These are phyloP conservation scores for Microascus cirrosus DNA, from an alignment of 2,329 filamentous ascomycete genomes.

Conservation along the genomic window DNA sequence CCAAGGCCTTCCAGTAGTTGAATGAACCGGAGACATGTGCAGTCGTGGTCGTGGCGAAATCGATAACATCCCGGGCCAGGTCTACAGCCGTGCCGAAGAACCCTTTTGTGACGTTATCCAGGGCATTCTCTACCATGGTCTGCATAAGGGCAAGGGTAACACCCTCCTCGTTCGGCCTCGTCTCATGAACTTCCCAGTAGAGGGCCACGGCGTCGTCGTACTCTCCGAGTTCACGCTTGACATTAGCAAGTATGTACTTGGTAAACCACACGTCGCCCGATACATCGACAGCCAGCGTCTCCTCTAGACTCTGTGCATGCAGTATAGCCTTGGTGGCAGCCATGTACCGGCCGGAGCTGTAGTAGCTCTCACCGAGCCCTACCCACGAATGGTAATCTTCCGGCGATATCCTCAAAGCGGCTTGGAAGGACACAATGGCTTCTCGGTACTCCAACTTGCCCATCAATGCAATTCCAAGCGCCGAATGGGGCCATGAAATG, in stretches of 20 bases:
- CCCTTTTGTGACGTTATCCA: slow-evolving; percentile 67
- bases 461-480: slow-evolving; percentile 84
- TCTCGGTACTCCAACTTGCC: slow-evolving; percentile 86
- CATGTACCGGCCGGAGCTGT: slow-evolving; percentile 84
- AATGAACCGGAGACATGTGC: slow-evolving; percentile 59
- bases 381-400: slow-evolving; percentile 93
- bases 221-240: slow-evolving; percentile 84
- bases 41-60: slow-evolving; percentile 52
- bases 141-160: slow-evolving; percentile 82
- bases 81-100: slow-evolving; percentile 75
- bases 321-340: slow-evolving; percentile 88
- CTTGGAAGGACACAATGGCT: slow-evolving; percentile 85
- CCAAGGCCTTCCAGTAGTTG: slow-evolving; percentile 91
- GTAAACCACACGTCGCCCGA: slow-evolving; percentile 80
- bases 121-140: slow-evolving; percentile 72
- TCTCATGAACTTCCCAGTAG: slow-evolving; percentile 62
- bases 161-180: slow-evolving; percentile 66
- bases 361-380: slow-evolving; percentile 92
- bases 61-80: slow-evolving; percentile 57
- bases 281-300: slow-evolving; percentile 25
- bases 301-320: slow-evolving; percentile 69
- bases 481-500: slow-evolving; percentile 92
- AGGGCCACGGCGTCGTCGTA: slow-evolving; percentile 71
- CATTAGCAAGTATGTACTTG: slow-evolving; percentile 91
- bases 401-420: slow-evolving; percentile 72